Conservation (phyloP, 768 basidiomycete species). For the Punctularia strigosozonata region DNA sequence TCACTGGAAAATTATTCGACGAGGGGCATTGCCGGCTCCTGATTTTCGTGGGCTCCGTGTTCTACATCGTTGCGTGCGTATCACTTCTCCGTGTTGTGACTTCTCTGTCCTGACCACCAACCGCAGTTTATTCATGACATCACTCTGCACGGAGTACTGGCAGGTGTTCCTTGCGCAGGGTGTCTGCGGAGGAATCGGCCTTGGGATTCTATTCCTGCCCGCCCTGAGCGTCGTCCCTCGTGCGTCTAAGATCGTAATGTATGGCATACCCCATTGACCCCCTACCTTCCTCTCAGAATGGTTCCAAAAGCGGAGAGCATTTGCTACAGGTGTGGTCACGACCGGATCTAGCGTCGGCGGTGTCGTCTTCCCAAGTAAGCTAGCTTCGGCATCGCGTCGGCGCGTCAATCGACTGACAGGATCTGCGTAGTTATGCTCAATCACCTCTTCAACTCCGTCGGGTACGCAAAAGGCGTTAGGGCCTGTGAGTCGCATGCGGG, state of each 20-base stretch:
- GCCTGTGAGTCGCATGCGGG: no score
- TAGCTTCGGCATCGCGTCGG: constrained; percentile 39
- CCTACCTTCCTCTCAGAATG: constrained; percentile 21
- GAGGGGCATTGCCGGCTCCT: constrained; percentile 9
- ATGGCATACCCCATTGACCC: constrained; percentile 22
- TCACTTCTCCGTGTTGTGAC: no score
- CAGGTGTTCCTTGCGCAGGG: constrained; percentile 36
- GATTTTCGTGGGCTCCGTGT: constrained; percentile 9
- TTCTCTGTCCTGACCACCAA: background rate
- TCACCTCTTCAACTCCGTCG: constrained; percentile 28
- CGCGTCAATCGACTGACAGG: constrained; percentile 46
- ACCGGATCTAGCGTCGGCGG: constrained; percentile 34
- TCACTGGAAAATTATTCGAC: constrained; percentile 17
- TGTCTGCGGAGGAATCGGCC: constrained; percentile 26
- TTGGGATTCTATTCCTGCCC: constrained; percentile 34
- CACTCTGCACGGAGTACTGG: constrained; percentile 8
- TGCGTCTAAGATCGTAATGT: no score
- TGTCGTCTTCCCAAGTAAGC: constrained; percentile 36
- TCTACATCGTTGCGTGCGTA: constrained; percentile 6
- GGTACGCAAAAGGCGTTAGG: constrained; percentile 32
- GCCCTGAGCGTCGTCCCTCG: constrained; percentile 30
- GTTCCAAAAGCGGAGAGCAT: constrained; percentile 22
- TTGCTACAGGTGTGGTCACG: constrained; percentile 25
- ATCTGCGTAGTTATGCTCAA: constrained; percentile 58
- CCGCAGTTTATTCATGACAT: constrained; percentile 8